These are phyloP conservation scores for Baorangia bicolor DNA, from an alignment of 768 basidiomycete genomes.

Conservation along the genomic window DNA sequence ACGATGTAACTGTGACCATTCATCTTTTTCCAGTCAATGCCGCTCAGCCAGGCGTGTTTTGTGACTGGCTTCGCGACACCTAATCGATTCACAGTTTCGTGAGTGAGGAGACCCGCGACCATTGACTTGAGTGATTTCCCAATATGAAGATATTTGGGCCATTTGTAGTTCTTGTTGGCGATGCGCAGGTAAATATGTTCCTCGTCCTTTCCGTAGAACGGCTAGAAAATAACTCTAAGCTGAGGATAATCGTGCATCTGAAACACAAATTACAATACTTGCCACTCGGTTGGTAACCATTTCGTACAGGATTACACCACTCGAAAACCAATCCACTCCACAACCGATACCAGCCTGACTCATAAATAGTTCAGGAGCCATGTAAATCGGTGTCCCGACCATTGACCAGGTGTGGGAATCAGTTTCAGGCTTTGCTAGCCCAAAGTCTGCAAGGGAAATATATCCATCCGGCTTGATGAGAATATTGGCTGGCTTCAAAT, in stretches of 20 bases:
- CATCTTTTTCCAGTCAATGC: constrained; percentile 50
- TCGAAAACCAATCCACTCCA: constrained; percentile 56
- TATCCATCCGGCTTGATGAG: constrained; percentile 58
- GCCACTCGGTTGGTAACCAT: constrained; percentile 43
- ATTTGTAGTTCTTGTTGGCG: constrained; percentile 32
- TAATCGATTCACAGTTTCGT: constrained; percentile 39
- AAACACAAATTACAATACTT: constrained; percentile 18
- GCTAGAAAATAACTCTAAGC: constrained; percentile 9
- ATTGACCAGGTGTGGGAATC: constrained; percentile 27
- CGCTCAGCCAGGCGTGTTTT: constrained; percentile 45
- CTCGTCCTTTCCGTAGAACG: constrained; percentile 29
- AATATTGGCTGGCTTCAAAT: constrained; percentile 60
- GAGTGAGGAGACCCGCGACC: constrained; percentile 40
- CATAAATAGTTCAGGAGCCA: constrained; percentile 47
- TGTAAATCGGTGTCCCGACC: constrained; percentile 50
- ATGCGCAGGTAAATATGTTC: constrained; percentile 29
- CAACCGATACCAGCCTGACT: constrained; percentile 24
- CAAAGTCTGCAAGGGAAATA: constrained; percentile 53
- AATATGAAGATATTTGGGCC: constrained; percentile 38
- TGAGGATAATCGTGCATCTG: background rate
- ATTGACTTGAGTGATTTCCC: constrained; percentile 44
- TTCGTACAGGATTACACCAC: constrained; percentile 51
- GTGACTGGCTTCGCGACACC: constrained; percentile 38
- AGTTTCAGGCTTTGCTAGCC: constrained; percentile 31
- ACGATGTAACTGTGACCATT: constrained; percentile 44